Percentiles rank a stretch among this genome's conserved stretches.
phyloP scores from a whole-genome alignment of 768 basidiomycete genomes.

The Polyporus arcularius region DNA sequence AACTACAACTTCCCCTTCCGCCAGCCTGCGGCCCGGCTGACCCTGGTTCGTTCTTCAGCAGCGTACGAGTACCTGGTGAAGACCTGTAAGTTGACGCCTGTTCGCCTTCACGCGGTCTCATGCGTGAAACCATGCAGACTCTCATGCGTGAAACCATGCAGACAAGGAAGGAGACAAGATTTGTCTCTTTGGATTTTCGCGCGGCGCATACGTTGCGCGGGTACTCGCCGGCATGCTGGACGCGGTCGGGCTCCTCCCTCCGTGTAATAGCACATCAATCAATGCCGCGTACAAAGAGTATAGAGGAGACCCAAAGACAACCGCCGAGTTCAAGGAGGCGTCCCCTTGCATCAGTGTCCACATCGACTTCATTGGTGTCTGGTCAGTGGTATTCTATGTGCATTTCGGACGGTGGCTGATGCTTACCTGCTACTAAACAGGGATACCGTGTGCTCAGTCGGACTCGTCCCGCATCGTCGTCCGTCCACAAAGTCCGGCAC shows the following conservation, averaged over 20 bases:
- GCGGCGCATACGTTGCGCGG: constrained; percentile 72
- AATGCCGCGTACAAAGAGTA: constrained; percentile 79
- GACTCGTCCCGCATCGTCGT: constrained; percentile 59
- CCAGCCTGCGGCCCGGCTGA: neutral
- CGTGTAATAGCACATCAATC: constrained; percentile 63
- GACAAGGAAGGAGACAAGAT: constrained; percentile 75
- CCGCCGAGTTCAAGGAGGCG: constrained; percentile 68
- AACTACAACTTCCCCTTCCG: neutral
- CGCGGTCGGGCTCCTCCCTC: constrained; percentile 72
- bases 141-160: constrained; percentile 24
- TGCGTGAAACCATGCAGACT: too few relatives aligned
- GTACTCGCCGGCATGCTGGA: constrained; percentile 78
- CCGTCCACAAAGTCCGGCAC: constrained; percentile 68
- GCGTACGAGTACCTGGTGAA: constrained; percentile 83
- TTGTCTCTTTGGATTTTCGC: constrained; percentile 79
- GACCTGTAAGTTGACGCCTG: constrained; percentile 50
- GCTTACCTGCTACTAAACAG: constrained; percentile 31
- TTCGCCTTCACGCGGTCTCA: neutral
- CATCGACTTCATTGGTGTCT: constrained; percentile 74
- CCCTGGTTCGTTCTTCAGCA: constrained; percentile 35
- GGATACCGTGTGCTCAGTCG: constrained; percentile 74
- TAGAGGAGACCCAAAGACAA: constrained; percentile 61
- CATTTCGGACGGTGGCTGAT: neutral
- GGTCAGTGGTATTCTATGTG: constrained; percentile 39
- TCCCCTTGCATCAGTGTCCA: constrained; percentile 74